Conservation (phyloP, 352 stramenopile species). For the Aphanomyces euteiches region DNA sequence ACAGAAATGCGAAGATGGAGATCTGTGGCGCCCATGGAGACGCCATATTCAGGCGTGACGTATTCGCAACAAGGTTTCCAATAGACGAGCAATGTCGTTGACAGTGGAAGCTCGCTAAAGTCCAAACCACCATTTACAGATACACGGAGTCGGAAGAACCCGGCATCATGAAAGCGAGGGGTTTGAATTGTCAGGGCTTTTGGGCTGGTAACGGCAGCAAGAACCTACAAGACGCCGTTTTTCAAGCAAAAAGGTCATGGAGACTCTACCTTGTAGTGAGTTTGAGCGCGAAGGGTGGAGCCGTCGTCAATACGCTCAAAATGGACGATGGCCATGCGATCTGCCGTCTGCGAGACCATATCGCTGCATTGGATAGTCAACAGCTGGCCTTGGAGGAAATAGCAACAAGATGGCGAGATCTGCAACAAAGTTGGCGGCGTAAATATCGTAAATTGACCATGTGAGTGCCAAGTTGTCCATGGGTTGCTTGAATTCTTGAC, state of each 20-base stretch:
- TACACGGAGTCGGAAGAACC: neutral
- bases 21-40: constrained; percentile 22
- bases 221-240: neutral
- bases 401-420: constrained; percentile 1
- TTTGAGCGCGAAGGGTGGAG: neutral
- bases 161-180: constrained; percentile 17
- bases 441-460: constrained; percentile 19
- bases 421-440: neutral
- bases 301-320: neutral
- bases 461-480: constrained; percentile 8
- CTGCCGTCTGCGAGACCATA: neutral
- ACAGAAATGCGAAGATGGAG: constrained; percentile 24
- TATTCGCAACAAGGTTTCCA: constrained; percentile 24
- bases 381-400: neutral
- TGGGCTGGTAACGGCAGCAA: neutral
- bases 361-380: neutral
- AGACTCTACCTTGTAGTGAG: neutral
- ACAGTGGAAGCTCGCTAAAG: neutral
- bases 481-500: neutral
- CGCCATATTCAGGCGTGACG: constrained; percentile 21
- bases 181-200: neutral
- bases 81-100: constrained; percentile 20
- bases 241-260: neutral
- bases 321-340: constrained; percentile 16
- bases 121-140: constrained; percentile 24